phyloP scores from a whole-genome alignment of 108 stramenopile genomes.

The Licmophora abbreviata region DNA sequence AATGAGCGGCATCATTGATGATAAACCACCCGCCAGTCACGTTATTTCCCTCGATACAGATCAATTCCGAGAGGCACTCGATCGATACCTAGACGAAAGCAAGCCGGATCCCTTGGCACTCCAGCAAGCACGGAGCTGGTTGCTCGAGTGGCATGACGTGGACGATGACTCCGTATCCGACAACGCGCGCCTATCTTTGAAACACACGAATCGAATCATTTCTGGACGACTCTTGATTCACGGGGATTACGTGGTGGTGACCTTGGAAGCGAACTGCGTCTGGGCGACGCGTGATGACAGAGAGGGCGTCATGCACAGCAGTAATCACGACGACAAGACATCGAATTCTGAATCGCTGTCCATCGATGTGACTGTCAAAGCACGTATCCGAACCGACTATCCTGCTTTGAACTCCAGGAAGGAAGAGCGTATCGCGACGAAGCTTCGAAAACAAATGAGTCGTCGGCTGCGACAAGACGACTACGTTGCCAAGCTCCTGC shows the following conservation, averaged over 20 bases:
- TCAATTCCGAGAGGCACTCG: constrained; percentile 31
- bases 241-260: constrained; percentile 22
- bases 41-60: neutral
- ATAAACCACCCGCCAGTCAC: no score
- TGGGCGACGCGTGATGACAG: constrained; percentile 7
- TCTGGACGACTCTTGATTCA: constrained; percentile 15
- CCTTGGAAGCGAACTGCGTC: constrained; percentile 4
- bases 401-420: constrained; percentile 5
- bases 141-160: constrained; percentile 33
- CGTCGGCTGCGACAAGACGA: constrained; percentile 36
- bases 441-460: constrained; percentile 39
- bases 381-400: constrained; percentile 7
- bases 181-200: neutral
- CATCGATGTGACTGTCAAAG: constrained; percentile 10
- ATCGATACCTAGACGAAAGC: constrained; percentile 38
- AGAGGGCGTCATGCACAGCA: neutral
- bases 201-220: constrained; percentile 6
- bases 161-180: neutral
- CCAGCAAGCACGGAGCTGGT: constrained; percentile 39
- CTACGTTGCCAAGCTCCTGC: constrained; percentile 28
- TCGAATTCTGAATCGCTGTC: neutral
- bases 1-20: no score
- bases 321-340: neutral
- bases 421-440: constrained; percentile 3
- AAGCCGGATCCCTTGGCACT: constrained; percentile 56